These are phyloP conservation scores for Coccinonectria pachysandricola DNA, from an alignment of 2,329 filamentous ascomycete genomes.

Conservation along the genomic window DNA sequence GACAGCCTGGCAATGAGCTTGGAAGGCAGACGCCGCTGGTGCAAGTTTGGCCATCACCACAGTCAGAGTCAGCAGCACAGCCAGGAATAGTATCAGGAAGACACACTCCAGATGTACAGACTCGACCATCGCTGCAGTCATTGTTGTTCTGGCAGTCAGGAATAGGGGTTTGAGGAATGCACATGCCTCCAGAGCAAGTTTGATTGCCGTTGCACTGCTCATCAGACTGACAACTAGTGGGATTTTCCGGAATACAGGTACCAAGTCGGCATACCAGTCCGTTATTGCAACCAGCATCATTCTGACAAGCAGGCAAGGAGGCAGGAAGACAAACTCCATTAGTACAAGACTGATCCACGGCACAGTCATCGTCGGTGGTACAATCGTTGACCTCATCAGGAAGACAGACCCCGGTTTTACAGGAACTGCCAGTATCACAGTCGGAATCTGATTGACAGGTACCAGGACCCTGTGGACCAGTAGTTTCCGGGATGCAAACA, in stretches of 20 bases:
- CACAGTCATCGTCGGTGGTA: constrained; percentile 1
- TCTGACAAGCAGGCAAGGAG: neutral
- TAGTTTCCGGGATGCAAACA: neutral
- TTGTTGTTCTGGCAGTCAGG: neutral
- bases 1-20: neutral
- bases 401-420: constrained; percentile 1
- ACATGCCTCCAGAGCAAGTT: constrained; percentile 2
- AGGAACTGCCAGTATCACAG: constrained; percentile 1
- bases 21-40: constrained; percentile 2
- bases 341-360: neutral
- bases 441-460: neutral
- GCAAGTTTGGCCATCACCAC: constrained; percentile 1
- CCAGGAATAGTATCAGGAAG: neutral
- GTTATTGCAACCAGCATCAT: neutral
- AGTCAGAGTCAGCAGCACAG: neutral
- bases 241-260: neutral
- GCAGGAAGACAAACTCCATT: neutral
- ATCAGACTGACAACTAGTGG: neutral
- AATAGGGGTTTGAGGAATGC: constrained; percentile 1
- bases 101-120: constrained; percentile 2
- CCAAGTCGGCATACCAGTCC: constrained; percentile 1
- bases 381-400: constrained; percentile 1
- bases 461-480: too few species aligned
- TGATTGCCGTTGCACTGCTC: neutral
- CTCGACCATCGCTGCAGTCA: too few species aligned